phyloP scores from a whole-genome alignment of 495 filamentous ascomycete genomes.

The Xylona heveae region DNA sequence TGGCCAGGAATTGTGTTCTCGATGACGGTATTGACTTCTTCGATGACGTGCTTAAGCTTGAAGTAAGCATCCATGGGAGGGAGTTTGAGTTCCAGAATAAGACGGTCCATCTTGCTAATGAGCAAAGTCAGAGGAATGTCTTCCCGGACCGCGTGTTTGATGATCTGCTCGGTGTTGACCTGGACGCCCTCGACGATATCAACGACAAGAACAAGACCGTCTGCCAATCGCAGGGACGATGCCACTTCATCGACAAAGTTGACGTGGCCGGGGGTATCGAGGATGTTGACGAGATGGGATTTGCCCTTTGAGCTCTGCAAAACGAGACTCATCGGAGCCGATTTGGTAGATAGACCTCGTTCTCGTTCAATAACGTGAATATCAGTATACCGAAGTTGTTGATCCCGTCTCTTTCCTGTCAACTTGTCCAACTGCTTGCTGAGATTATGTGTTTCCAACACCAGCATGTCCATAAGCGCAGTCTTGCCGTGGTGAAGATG shows the following conservation, averaged over 20 bases:
- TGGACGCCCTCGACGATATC: conserved; percentile 98
- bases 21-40: conserved; percentile 92
- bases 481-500: conserved; percentile 97
- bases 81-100: conserved; percentile 86
- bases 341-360: conserved; percentile 80
- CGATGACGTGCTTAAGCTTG: conserved; percentile 93
- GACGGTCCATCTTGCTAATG: conserved; percentile 90
- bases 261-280: conserved; percentile 94
- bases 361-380: conserved; percentile 73
- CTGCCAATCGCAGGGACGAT: conserved; percentile 63
- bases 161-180: conserved; percentile 87
- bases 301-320: conserved; percentile 75
- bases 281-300: conserved; percentile 86
- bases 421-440: conserved; percentile 54
- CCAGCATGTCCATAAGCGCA: conserved; percentile 95
- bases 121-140: conserved; percentile 75
- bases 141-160: conserved; percentile 83
- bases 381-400: conserved; percentile 89
- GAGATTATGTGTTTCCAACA: conserved; percentile 82
- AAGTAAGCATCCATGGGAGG: conserved; percentile 94
- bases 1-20: conserved; percentile 69
- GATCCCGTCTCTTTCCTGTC: conserved; percentile 61
- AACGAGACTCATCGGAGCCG: conserved; percentile 85
- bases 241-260: conserved; percentile 97
- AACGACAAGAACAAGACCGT: conserved; percentile 83